Evolutionary conservation across 257 asterid genomes (phyloP).

Genomic region (Solanum rostratum): DNA sequence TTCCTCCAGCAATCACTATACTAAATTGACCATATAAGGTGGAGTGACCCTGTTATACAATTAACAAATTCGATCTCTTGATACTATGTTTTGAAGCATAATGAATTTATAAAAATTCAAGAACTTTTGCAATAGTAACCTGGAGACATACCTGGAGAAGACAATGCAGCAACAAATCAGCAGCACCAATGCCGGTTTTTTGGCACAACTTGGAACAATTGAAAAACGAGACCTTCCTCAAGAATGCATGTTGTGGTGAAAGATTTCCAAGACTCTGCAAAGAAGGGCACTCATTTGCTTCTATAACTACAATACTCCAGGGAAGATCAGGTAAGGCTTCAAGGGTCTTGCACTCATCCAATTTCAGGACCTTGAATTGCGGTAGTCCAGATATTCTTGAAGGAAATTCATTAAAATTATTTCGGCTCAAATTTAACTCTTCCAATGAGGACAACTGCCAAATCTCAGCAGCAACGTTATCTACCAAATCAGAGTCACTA

Average conservation of each 20-base stretch:
- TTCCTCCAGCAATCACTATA: background rate
- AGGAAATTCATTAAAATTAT: background rate
- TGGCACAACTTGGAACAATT: background rate
- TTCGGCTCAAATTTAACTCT: conserved; percentile 3
- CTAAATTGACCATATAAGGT: background rate
- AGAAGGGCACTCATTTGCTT: conserved; percentile 1
- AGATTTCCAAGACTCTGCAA: conserved; percentile 3
- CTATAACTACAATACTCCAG: background rate
- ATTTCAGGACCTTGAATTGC: conserved; percentile 2
- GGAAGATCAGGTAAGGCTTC: conserved; percentile 9
- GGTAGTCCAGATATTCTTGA: background rate
- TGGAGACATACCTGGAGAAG: conserved; percentile 3
- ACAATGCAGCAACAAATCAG: background rate
- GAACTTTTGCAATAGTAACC: background rate
- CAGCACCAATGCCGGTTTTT: background rate
- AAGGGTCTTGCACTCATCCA: conserved; percentile 1
- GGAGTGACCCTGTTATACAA: background rate
- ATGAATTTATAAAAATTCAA: background rate
- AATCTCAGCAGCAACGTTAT: background rate
- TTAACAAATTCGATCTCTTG: background rate
- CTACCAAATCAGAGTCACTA: conserved; percentile 1
- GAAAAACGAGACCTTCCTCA: background rate
- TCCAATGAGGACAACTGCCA: conserved; percentile 1
- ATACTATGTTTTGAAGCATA: background rate
- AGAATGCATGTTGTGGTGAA: background rate